Percentiles rank a stretch among this genome's conserved stretches.
Evolutionary conservation across 331 rosid genomes (phyloP).

Genomic region (Rhamnella rubrinervis): DNA sequence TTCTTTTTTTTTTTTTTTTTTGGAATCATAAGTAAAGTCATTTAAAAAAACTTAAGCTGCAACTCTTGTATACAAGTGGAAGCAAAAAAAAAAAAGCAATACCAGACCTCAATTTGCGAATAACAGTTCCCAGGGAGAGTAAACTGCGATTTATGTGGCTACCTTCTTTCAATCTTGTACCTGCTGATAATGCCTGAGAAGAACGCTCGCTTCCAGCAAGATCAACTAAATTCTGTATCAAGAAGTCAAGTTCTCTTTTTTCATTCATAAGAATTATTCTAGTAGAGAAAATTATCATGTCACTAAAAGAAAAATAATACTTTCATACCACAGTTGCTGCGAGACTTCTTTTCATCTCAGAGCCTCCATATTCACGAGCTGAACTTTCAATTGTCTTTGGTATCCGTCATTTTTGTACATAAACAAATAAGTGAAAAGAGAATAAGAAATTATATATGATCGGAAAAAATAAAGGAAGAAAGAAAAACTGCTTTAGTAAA

Average conservation of each 20-base stretch:
- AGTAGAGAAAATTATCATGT: neutral
- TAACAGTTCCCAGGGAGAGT: conserved; percentile 79
- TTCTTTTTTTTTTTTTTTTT: too few species aligned
- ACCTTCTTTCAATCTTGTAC: conserved; percentile 85
- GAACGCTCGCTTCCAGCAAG: conserved; percentile 91
- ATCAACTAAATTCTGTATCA: conserved; percentile 78
- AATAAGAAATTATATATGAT: neutral
- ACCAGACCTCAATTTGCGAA: conserved; percentile 72
- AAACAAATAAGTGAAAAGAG: neutral
- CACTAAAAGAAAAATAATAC: neutral
- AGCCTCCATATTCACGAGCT: conserved; percentile 39
- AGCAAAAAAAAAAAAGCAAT: neutral
- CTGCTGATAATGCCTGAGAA: conserved; percentile 72
- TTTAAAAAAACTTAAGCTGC: too few species aligned
- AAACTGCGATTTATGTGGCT: conserved; percentile 90
- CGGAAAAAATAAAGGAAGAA: neutral
- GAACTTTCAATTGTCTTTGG: conserved; percentile 80
- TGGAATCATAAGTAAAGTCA: too few species aligned
- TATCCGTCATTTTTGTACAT: neutral
- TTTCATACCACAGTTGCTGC: conserved; percentile 76
- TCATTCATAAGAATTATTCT: conserved; percentile 6
- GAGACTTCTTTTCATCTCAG: conserved; percentile 50
- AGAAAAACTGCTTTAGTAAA: neutral
- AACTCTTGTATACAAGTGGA: too few species aligned
- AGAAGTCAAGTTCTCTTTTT: conserved; percentile 12